Conservation (phyloP, 2,329 filamentous ascomycete genomes). For the Phoma herbarum region DNA sequence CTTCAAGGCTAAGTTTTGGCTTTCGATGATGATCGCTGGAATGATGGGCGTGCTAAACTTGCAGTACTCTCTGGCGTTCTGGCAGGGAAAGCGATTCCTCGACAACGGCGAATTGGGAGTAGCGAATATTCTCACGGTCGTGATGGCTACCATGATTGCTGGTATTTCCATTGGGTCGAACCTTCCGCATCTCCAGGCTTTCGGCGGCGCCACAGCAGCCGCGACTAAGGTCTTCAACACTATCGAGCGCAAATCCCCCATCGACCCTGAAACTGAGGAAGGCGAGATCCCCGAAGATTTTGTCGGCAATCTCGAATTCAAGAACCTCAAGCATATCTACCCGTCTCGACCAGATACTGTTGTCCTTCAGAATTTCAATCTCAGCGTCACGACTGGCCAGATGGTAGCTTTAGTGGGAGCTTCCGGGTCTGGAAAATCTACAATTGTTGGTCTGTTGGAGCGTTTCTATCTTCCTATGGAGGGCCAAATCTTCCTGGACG, state of each 20-base stretch:
- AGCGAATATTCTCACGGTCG: conserved; percentile 79
- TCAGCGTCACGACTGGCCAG: conserved; percentile 86
- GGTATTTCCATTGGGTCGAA: conserved; percentile 83
- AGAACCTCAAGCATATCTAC: conserved; percentile 90
- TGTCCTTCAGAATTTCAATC: conserved; percentile 83
- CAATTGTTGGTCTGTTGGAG: conserved; percentile 91
- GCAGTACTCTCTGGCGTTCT: conserved; percentile 64
- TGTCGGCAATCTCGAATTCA: conserved; percentile 80
- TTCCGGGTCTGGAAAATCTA: conserved; percentile 93
- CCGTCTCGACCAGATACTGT: conserved; percentile 89
- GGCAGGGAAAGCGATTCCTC: conserved; percentile 66
- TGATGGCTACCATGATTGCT: conserved; percentile 92
- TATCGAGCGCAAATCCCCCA: conserved; percentile 85
- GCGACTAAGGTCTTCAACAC: conserved; percentile 93
- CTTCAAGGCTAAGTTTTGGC: conserved; percentile 74
- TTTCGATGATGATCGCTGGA: conserved; percentile 80
- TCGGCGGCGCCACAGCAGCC: conserved; percentile 82
- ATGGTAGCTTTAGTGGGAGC: conserved; percentile 93
- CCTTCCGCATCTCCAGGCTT: conserved; percentile 81
- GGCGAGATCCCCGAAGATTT: conserved; percentile 79
- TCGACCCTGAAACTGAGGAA: conserved; percentile 76
- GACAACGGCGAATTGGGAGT: conserved; percentile 65
- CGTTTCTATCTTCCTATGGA: conserved; percentile 91
- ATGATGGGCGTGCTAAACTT: conserved; percentile 88
- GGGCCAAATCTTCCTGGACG: conserved; percentile 82